Evolutionary conservation across 495 filamentous ascomycete genomes (phyloP).

Genomic region (Barbatosphaeria neglecta): DNA sequence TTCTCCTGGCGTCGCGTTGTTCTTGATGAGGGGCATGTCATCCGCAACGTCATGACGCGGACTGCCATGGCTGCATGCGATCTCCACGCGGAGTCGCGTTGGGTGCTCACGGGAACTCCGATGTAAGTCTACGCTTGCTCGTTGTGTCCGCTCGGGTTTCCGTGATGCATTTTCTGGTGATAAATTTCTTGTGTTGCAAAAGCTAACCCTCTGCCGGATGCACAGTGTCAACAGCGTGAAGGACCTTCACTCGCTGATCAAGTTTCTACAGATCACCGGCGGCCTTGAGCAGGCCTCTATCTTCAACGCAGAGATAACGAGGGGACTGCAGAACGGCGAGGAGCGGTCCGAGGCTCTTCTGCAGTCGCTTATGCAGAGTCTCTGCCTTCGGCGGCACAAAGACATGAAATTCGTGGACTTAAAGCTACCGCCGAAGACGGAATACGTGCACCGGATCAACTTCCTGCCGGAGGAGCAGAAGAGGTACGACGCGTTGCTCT

Average conservation of each 20-base stretch:
- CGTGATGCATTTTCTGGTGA: too few relatives aligned
- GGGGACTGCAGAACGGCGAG: conserved; percentile 53
- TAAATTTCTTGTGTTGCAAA: too few relatives aligned
- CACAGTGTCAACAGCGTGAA: conserved; percentile 60
- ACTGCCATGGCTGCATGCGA: conserved; percentile 53
- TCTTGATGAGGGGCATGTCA: conserved; percentile 79
- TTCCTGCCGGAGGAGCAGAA: conserved; percentile 65
- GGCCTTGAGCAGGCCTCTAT: conserved; percentile 64
- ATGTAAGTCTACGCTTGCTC: conserved; percentile 37
- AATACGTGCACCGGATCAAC: conserved; percentile 67
- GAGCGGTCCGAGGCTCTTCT: conserved; percentile 45
- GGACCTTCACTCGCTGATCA: conserved; percentile 71
- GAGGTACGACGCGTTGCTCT: conserved; percentile 69
- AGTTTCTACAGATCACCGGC: conserved; percentile 67
- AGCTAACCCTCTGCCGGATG: too few relatives aligned
- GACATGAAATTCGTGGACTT: conserved; percentile 85
- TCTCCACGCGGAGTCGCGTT: conserved; percentile 60
- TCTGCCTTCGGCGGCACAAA: conserved; percentile 76
- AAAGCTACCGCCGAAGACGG: conserved; percentile 63
- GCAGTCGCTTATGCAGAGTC: conserved; percentile 67
- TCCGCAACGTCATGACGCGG: conserved; percentile 68
- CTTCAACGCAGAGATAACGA: conserved; percentile 64
- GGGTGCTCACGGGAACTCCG: conserved; percentile 74
- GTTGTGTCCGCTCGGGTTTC: too few relatives aligned
- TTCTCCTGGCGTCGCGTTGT: conserved; percentile 72